phyloP scores from a whole-genome alignment of 257 asterid genomes.

The Penstemon barbatus region DNA sequence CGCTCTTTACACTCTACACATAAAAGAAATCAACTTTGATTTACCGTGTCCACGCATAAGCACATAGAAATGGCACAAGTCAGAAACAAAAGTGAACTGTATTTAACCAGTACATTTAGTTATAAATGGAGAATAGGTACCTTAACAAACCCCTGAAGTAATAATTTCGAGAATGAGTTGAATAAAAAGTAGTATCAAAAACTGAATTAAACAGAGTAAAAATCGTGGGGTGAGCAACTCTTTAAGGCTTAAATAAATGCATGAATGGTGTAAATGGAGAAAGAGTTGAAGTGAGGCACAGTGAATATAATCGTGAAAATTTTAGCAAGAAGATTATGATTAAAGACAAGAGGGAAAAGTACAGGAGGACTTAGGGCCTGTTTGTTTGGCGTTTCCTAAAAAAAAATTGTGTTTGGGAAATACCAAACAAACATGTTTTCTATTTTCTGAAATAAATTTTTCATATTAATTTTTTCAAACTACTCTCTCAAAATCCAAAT shows the following conservation, averaged over 20 bases:
- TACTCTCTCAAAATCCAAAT: too few relatives aligned
- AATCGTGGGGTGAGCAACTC: neutral
- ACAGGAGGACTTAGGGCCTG: too few relatives aligned
- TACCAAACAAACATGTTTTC: too few relatives aligned
- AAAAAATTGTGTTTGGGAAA: too few relatives aligned
- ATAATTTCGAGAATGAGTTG: constrained; percentile 4
- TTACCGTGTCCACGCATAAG: neutral
- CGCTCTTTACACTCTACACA: neutral
- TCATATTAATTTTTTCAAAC: too few relatives aligned
- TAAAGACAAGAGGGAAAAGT: neutral
- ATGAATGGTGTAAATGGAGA: constrained; percentile 24
- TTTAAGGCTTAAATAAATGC: constrained; percentile 29
- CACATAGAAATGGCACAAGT: constrained; percentile 6
- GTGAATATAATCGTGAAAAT: constrained; percentile 31
- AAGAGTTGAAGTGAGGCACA: constrained; percentile 30
- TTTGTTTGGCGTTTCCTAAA: too few relatives aligned
- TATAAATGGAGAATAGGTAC: constrained; percentile 14
- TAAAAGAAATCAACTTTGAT: constrained; percentile 1
- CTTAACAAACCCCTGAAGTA: constrained; percentile 25
- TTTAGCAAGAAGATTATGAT: constrained; percentile 32
- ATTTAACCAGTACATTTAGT: neutral
- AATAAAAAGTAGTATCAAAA: neutral
- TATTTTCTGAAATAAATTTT: too few relatives aligned
- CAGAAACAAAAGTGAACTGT: neutral
- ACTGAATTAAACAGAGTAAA: constrained; percentile 5